These are phyloP conservation scores for Dichotomocladium elegans DNA, from an alignment of 371 early-diverging fungal species.

Conservation along the genomic window DNA sequence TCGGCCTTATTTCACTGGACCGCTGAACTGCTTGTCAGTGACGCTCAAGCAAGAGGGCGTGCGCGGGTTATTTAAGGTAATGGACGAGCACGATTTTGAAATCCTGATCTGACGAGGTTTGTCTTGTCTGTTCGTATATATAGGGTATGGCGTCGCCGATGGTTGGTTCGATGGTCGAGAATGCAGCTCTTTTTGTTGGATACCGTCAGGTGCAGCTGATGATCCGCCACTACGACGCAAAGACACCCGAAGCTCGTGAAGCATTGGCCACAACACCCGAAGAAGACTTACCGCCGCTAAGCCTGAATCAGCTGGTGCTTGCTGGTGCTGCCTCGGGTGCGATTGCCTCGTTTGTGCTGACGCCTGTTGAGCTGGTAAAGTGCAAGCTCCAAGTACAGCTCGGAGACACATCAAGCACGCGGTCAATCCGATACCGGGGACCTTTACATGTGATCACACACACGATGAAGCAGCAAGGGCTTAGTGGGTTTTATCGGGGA, in stretches of 20 bases:
- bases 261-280: conserved; percentile 11
- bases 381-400: conserved; percentile 93
- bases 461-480: conserved; percentile 67
- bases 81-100: no score
- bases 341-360: conserved; percentile 82
- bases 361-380: conserved; percentile 95
- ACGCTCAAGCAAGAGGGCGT: conserved; percentile 73
- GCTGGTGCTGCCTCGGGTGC: conserved; percentile 89
- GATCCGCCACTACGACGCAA: conserved; percentile 46
- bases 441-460: conserved; percentile 72
- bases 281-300: conserved; percentile 42
- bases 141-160: conserved; percentile 90
- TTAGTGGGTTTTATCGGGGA: conserved; percentile 85
- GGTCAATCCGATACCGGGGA: conserved; percentile 47
- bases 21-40: conserved; percentile 77
- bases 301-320: conserved; percentile 66
- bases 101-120: no score
- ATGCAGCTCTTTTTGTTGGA: conserved; percentile 86
- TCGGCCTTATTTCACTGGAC: conserved; percentile 71
- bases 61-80: conserved; percentile 76
- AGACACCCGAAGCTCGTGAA: conserved; percentile 15
- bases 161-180: conserved; percentile 92
- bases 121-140: no score
- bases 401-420: conserved; percentile 25
- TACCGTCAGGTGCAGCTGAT: conserved; percentile 80